These are phyloP conservation scores for Beta lomatogona DNA, from an alignment of 179 eudicot species.

Conservation along the genomic window DNA sequence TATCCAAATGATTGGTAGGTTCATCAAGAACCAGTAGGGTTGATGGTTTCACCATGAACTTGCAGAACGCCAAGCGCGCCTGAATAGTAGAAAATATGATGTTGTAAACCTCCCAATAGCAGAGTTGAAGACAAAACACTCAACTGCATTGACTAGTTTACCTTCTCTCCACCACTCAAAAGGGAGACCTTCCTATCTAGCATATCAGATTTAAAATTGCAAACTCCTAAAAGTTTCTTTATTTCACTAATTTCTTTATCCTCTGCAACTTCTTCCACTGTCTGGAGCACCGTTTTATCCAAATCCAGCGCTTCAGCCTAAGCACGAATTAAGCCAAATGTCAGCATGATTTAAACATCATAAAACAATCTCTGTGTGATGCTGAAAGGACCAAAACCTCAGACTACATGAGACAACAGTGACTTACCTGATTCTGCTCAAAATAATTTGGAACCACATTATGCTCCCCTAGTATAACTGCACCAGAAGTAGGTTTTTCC, in stretches of 20 bases:
- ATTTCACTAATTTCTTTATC: conserved; percentile 94
- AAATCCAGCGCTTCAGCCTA: conserved; percentile 97
- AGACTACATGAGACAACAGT: not conserved
- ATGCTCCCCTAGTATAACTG: conserved; percentile 86
- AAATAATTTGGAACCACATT: conserved; percentile 93
- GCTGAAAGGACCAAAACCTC: not conserved
- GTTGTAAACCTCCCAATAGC: conserved; percentile 5
- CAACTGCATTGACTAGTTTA: conserved; percentile 21
- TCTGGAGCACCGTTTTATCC: conserved; percentile 84
- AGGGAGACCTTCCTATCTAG: conserved; percentile 92
- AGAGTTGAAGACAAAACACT: not conserved
- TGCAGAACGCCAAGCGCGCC: conserved; percentile 97
- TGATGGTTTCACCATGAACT: conserved; percentile 95
- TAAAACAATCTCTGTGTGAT: not conserved
- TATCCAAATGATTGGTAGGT: conserved; percentile 96
- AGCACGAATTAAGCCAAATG: conserved; percentile 5
- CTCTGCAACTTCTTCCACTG: conserved; percentile 94
- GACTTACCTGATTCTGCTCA: conserved; percentile 95
- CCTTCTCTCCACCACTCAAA: conserved; percentile 99
- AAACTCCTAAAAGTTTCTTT: conserved; percentile 93
- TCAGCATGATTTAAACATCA: conserved; percentile 4
- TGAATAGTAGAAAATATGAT: conserved; percentile 30
- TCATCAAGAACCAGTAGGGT: conserved; percentile 90
- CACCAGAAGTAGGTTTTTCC: conserved; percentile 66
- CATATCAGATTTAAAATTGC: conserved; percentile 94